A percentile compares a stretch with the other conserved stretches of the same genome.
phyloP scores from a whole-genome alignment of 192 early-diverging fungal genomes.

The Backusella morwellensis region DNA sequence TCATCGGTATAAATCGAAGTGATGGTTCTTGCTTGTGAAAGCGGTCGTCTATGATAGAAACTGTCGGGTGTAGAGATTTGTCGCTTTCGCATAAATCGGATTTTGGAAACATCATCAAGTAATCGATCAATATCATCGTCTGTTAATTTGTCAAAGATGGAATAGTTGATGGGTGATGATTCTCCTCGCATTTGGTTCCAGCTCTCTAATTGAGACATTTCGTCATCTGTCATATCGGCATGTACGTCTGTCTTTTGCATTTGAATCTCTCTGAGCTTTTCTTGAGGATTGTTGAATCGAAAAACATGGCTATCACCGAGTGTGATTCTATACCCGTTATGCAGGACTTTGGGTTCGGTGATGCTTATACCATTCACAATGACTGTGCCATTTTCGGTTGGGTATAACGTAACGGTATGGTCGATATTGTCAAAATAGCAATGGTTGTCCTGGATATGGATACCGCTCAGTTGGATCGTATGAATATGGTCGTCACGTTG shows the following conservation, averaged over 20 bases:
- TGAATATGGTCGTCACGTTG: not conserved
- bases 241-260: not conserved
- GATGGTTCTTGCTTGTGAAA: constrained; percentile 4
- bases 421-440: constrained; percentile 71
- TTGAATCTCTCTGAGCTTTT: constrained; percentile 26
- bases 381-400: constrained; percentile 51
- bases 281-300: constrained; percentile 80
- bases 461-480: constrained; percentile 56
- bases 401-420: constrained; percentile 61
- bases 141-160: constrained; percentile 48
- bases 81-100: constrained; percentile 31
- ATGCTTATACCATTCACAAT: constrained; percentile 82
- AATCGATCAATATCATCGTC: constrained; percentile 51
- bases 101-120: constrained; percentile 56
- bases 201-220: not conserved
- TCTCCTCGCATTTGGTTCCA: not conserved
- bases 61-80: constrained; percentile 16
- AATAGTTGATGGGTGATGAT: constrained; percentile 11
- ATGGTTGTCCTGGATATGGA: constrained; percentile 59
- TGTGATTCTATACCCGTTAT: constrained; percentile 76
- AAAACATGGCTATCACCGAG: constrained; percentile 82
- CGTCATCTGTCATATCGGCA: not conserved
- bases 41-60: not conserved
- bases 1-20: constrained; percentile 1
- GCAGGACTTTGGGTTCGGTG: constrained; percentile 47